Evolutionary conservation across 768 basidiomycete genomes (phyloP), one percentile per base, ranked within the genome.

Genomic region (Antrodiella citrinella): DNA sequence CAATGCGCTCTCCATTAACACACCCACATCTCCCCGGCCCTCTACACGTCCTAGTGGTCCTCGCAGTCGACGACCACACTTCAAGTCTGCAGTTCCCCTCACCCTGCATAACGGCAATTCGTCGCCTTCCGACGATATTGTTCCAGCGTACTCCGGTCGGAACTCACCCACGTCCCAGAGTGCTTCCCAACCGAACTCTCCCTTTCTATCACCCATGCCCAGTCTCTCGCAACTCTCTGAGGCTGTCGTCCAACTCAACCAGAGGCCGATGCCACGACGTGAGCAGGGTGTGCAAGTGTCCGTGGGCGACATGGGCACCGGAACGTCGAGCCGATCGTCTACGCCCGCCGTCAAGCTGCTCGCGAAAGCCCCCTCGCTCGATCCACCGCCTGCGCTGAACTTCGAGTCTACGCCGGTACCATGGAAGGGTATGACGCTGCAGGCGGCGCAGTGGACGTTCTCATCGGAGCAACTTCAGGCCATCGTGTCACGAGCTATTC

Each of bases 401-500:
- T 86, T 88, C 59, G 80, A 83, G 3, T 62, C 74, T 9, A 59
- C 65, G 0, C 73, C 77, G n/a, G 70, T 86, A 15, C 67, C 72
- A 44, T 87, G 78, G 80, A 84, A 84, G 53, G 80, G 78, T 2
- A 67, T 89, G 52, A 77, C 85, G 0, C 67, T 86, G 21, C 83
- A 88, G 52, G 82, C 81, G 1, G 86, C 86, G 9, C 84, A 61
- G 68, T 88, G 67, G 77, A 79, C 62, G 62, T 76, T 59, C 54
- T 69, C 59, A 67, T 86, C 73, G 0, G 24, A 63, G 12, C 66
- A 77, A 54, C 74, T 89, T 24, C 87, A 88, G 59, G 71, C 76
- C 20, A 76, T 87, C 51, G 86, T 87, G 18, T 82, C 85, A 24
- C 72, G 77, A 4, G 83, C 84, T 3, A 86, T 90, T 55, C 77